Percentiles rank a stretch among this genome's conserved stretches.
Evolutionary conservation across 2,329 filamentous ascomycete species (phyloP).

Genomic region (Diaporthe aspalathi): DNA sequence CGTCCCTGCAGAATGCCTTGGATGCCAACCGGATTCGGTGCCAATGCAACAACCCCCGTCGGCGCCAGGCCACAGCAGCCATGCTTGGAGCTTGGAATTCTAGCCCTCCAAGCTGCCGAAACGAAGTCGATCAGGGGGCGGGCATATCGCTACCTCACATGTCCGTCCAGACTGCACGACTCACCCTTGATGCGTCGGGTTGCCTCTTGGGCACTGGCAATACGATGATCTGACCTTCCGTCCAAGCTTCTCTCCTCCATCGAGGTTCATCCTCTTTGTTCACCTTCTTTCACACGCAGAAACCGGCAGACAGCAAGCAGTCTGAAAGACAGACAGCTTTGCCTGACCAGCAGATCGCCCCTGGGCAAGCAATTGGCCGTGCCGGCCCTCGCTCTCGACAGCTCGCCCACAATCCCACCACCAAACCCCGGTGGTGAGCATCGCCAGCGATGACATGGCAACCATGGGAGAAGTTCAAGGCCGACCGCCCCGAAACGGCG

Average conservation of each 20-base stretch:
- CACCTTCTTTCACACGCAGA: neutral
- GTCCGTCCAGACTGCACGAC: slow-evolving; percentile 10
- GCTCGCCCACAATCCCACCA: neutral
- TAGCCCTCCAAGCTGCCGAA: slow-evolving; percentile 8
- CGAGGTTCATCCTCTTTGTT: slow-evolving; percentile 3
- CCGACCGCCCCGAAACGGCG: slow-evolving; percentile 9
- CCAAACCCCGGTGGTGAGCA: neutral
- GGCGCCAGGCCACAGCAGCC: too few species aligned
- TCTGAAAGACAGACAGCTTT: neutral
- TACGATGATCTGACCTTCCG: slow-evolving; percentile 1
- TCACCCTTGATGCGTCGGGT: neutral
- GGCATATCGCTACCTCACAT: neutral
- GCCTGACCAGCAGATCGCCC: neutral
- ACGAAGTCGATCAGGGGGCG: slow-evolving; percentile 28
- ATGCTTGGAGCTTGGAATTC: slow-evolving; percentile 1
- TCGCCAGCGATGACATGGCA: slow-evolving; percentile 17
- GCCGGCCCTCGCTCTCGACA: neutral
- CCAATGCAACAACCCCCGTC: neutral
- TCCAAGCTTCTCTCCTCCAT: slow-evolving; percentile 2
- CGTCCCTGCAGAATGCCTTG: slow-evolving; percentile 12
- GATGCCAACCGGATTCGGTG: slow-evolving; percentile 18
- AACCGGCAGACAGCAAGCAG: neutral
- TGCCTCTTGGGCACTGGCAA: slow-evolving; percentile 15
- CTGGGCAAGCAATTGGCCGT: slow-evolving; percentile 1
- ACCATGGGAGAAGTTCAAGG: slow-evolving; percentile 22